Evolutionary conservation across 768 basidiomycete species (phyloP).

Genomic region (Lactifluus pinguis): DNA sequence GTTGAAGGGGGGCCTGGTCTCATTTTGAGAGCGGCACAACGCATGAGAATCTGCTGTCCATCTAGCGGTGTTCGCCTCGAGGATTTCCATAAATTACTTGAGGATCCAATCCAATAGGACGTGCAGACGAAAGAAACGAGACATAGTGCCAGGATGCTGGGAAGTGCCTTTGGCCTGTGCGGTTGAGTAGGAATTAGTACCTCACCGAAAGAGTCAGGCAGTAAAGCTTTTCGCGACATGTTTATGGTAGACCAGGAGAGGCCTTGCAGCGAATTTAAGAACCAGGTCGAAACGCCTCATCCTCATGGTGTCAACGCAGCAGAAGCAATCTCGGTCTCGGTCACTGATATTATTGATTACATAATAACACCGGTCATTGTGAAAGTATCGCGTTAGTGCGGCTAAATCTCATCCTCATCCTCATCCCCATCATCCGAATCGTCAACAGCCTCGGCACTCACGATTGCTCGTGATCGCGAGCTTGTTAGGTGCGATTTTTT

Average conservation of each 20-base stretch:
- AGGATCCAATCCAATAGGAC: constrained; percentile 1
- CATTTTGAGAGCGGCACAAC: constrained; percentile 26
- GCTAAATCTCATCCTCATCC: background rate
- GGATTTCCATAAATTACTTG: background rate
- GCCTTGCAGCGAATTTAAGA: background rate
- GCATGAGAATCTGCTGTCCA: constrained; percentile 24
- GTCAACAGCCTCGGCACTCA: constrained; percentile 28
- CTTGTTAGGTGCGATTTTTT: constrained; percentile 58
- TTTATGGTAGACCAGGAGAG: background rate
- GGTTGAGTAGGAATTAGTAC: background rate
- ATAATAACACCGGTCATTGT: background rate
- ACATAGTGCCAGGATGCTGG: background rate
- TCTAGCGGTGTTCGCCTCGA: constrained; percentile 20
- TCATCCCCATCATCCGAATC: constrained; percentile 24
- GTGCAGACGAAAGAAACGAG: constrained; percentile 3
- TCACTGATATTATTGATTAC: background rate
- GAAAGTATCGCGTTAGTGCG: background rate
- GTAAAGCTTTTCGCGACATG: constrained; percentile 7
- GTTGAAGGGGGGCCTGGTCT: constrained; percentile 26
- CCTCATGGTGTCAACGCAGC: constrained; percentile 11
- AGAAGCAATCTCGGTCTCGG: background rate
- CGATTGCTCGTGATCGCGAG: constrained; percentile 25
- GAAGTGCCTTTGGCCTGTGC: background rate
- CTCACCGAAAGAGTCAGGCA: background rate
- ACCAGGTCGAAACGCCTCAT: constrained; percentile 7